Conservation (phyloP, 306 rosid genomes). For the Rosa rugosa region DNA sequence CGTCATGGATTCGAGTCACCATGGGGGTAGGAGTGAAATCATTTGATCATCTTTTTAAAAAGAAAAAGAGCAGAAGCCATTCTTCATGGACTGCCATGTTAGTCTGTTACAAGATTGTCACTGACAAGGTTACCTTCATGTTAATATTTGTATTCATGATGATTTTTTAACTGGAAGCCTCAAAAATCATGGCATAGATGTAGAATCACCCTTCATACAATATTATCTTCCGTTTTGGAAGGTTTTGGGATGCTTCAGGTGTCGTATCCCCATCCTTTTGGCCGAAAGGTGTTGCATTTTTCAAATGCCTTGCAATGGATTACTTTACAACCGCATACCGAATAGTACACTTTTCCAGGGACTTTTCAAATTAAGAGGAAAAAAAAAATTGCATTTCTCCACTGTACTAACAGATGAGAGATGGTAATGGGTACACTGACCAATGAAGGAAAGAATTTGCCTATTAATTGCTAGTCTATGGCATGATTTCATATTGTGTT, state of each 20-base stretch:
- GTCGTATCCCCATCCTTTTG: neutral
- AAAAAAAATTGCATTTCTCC: neutral
- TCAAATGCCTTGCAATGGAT: neutral
- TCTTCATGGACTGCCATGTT: neutral
- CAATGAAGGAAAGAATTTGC: neutral
- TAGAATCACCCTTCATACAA: neutral
- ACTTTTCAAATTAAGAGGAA: neutral
- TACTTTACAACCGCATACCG: neutral
- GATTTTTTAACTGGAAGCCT: neutral
- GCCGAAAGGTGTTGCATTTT: neutral
- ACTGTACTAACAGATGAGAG: neutral
- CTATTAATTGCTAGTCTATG: constrained; percentile 10
- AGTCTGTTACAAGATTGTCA: neutral
- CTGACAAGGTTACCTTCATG: neutral
- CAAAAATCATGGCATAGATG: neutral
- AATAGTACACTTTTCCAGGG: neutral
- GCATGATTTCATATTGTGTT: neutral
- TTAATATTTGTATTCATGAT: neutral
- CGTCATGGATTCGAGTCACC: too few relatives aligned
- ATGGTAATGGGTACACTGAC: neutral
- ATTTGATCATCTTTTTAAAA: too few relatives aligned
- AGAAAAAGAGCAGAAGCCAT: neutral
- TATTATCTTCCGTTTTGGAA: too few relatives aligned
- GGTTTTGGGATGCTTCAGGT: neutral
- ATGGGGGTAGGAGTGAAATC: too few relatives aligned